Percentiles rank a stretch among this genome's conserved stretches.
Evolutionary conservation across 352 stramenopile genomes (phyloP).

Genomic region (Pelagophyceae sp.): DNA sequence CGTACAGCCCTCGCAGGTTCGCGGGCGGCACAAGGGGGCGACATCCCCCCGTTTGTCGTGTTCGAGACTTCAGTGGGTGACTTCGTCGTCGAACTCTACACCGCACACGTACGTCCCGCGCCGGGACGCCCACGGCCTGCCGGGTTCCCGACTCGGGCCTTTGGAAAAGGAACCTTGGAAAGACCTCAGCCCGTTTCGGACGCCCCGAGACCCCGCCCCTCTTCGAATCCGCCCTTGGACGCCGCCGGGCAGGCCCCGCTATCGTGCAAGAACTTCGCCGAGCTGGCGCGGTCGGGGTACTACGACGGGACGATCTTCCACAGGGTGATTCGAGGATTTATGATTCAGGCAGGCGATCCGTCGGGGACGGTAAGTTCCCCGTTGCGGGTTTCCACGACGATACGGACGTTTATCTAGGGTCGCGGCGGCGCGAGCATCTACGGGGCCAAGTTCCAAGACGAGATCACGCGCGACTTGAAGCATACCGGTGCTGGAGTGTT

Average conservation of each 20-base stretch:
- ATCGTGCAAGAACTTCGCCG: slow-evolving; percentile 3
- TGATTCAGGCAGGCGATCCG: slow-evolving; percentile 92
- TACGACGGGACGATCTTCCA: slow-evolving; percentile 90
- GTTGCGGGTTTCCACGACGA: slow-evolving; percentile 19
- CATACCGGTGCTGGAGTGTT: slow-evolving; percentile 58
- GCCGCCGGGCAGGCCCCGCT: slow-evolving; percentile 49
- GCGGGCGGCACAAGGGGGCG: not conserved
- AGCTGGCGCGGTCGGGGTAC: slow-evolving; percentile 54
- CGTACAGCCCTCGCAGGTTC: too few species aligned
- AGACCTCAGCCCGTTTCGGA: too few species aligned
- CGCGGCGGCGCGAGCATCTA: slow-evolving; percentile 63
- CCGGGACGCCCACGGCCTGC: too few species aligned
- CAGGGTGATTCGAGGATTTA: slow-evolving; percentile 91
- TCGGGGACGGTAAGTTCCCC: slow-evolving; percentile 62
- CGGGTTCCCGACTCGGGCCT: slow-evolving; percentile 72
- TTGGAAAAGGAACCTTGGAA: too few species aligned
- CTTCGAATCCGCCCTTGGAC: too few species aligned
- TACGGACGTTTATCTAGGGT: slow-evolving; percentile 30
- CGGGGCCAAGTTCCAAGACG: slow-evolving; percentile 89
- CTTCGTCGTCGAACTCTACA: slow-evolving; percentile 78
- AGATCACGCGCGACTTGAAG: slow-evolving; percentile 63
- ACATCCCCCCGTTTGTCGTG: slow-evolving; percentile 49
- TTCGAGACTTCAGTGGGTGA: slow-evolving; percentile 73
- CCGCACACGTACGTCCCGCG: slow-evolving; percentile 48
- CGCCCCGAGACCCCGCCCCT: too few species aligned